Evolutionary conservation across 73 alveolate genomes (phyloP), one percentile per base, ranked within the genome.

Genomic region (Breviolum minutum): DNA sequence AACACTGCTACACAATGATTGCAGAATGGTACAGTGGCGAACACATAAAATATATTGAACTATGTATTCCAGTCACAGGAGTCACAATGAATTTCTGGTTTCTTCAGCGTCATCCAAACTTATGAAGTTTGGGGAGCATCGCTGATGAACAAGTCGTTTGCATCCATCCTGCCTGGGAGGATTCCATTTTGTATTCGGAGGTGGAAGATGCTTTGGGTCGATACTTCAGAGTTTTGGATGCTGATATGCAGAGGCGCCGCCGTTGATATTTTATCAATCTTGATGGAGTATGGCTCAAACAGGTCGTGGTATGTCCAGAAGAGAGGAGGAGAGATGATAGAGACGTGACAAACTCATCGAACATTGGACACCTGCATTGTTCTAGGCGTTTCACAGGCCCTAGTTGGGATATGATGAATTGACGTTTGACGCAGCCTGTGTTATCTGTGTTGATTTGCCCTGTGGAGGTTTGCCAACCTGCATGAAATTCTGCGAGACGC

Each of bases 191-290:
- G 66, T 92, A 92, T 80, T 92, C 98, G 16, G 98, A 92, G 90
- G 90, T 92, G 98, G 98, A 92, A 80, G 98, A 92, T 66, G 98
- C 98, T 14, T n/a, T 92, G 64, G 98, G 98, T 6, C 89, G 98
- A 60, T 92, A 92, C 80, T 92, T 92, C 90, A 83, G 98, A 29
- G 98, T 92, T 19, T 68, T 92, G 84, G 98, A 92, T n/a, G 80
- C 98, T 14, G 98, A 92, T 68, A 92, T 92, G 98, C 98, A 92
- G 98, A 92, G 98, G 98, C 98, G 4, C n/a, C 63, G 86, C 48
- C 61, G 2, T 0, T 40, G 54, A 40, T 40, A 40, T 40, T 40
- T 40, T 40, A 40, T 40, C 32, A 73, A 19, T 22, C 32, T 19
- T 73, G 32, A 24, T 13, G 12, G 83, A 73, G 83, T 22, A 24